Conservation (phyloP, 805 yeast species). For the Pichia phayaonensis region DNA sequence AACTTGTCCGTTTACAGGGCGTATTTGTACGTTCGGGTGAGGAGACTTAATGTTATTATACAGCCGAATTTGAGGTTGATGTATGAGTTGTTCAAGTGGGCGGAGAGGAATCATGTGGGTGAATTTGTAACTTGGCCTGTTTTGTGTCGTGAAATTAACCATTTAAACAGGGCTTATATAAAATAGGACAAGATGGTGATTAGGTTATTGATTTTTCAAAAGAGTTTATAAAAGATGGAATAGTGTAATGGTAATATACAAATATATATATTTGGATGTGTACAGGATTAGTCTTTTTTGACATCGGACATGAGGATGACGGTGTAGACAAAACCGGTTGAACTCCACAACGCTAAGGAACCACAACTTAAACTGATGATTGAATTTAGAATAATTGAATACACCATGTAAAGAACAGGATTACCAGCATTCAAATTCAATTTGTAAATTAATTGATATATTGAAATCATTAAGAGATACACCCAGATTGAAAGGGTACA, state of each 20-base stretch:
- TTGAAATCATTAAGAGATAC: conserved; percentile 60
- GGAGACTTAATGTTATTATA: conserved; percentile 84
- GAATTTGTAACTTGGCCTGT: conserved; percentile 79
- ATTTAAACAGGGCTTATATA: conserved; percentile 64
- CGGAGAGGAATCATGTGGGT: conserved; percentile 38
- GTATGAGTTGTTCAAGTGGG: conserved; percentile 81
- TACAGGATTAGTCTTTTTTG: neutral
- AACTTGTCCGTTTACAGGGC: conserved; percentile 66
- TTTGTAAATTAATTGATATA: conserved; percentile 54
- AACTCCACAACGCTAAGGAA: conserved; percentile 61
- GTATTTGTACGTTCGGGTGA: conserved; percentile 79
- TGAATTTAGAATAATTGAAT: conserved; percentile 56
- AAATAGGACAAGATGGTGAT: conserved; percentile 13
- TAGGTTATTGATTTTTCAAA: neutral
- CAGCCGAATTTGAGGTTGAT: conserved; percentile 89
- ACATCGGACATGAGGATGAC: neutral
- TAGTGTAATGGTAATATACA: too few species aligned
- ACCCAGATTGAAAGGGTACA: conserved; percentile 65
- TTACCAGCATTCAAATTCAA: conserved; percentile 63
- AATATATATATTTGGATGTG: too few species aligned
- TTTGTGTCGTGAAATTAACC: conserved; percentile 74
- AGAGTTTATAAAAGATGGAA: too few species aligned
- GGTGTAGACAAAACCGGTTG: conserved; percentile 51
- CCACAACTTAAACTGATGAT: conserved; percentile 69
- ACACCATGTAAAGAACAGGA: conserved; percentile 59